phyloP scores from a whole-genome alignment of 805 yeast genomes.

The Cyberlindnera petersonii region DNA sequence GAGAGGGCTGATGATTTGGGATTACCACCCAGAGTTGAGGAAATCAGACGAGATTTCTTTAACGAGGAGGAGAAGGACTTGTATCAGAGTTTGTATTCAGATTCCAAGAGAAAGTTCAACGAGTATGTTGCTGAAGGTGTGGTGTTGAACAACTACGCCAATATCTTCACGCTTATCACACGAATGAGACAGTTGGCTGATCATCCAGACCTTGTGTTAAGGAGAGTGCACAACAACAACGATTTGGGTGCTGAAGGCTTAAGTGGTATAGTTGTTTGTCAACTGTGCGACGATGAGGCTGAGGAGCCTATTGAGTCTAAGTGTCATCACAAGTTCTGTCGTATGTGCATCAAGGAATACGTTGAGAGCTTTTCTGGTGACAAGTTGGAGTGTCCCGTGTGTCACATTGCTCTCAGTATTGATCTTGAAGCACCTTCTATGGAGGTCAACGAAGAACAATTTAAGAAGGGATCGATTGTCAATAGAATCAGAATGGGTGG shows the following conservation, averaged over 20 bases:
- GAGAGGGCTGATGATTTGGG: slow-evolving; percentile 98
- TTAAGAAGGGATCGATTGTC: slow-evolving; percentile 68
- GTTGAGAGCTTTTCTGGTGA: slow-evolving; percentile 73
- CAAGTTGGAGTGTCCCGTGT: slow-evolving; percentile 85
- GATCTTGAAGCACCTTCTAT: slow-evolving; percentile 85
- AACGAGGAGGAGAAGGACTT: slow-evolving; percentile 94
- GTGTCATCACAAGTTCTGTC: slow-evolving; percentile 91
- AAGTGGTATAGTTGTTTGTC: slow-evolving; percentile 66
- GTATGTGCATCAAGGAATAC: slow-evolving; percentile 89
- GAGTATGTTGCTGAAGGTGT: slow-evolving; percentile 96
- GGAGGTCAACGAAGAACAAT: slow-evolving; percentile 52
- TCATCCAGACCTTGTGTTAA: slow-evolving; percentile 92
- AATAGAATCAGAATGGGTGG: slow-evolving; percentile 85
- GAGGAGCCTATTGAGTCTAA: slow-evolving; percentile 95
- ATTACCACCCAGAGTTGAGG: slow-evolving; percentile 92
- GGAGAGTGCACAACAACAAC: slow-evolving; percentile 48
- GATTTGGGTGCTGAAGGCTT: slow-evolving; percentile 31
- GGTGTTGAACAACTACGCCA: slow-evolving; percentile 93
- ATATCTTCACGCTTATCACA: slow-evolving; percentile 91
- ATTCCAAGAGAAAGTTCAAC: slow-evolving; percentile 81
- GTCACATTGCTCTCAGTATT: slow-evolving; percentile 89
- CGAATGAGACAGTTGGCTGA: slow-evolving; percentile 98
- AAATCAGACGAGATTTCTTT: slow-evolving; percentile 79
- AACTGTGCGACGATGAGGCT: slow-evolving; percentile 94
- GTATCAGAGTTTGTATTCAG: slow-evolving; percentile 82